Evolutionary conservation across 2,329 filamentous ascomycete genomes (phyloP), one percentile per base, ranked within the genome.

Genomic region (Remersonia thermophila): DNA sequence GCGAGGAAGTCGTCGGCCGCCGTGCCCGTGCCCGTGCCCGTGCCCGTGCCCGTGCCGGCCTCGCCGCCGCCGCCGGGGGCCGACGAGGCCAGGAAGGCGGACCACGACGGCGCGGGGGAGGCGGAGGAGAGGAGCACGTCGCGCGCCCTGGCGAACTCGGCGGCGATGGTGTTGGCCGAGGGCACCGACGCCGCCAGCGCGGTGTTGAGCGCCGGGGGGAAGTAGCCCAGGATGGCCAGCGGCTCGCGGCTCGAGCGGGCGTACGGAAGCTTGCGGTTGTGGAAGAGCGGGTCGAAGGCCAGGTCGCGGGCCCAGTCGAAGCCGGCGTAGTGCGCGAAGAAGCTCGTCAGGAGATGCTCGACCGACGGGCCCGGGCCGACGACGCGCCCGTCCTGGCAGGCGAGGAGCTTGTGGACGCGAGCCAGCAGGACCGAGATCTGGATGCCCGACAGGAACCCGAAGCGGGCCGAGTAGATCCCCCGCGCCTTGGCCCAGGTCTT

Each of bases 371-470:
- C 0, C 3, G 49, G 35, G 13, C 5, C 5, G 12, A 4, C 5
- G 4, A n/a, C 27, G 27, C 9, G 5, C 5, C 53, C 52, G 7
- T 47, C 48, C 8, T 60, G 43, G 3, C 55, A 53, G 18, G 60
- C 55, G 4, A 74, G 51, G 15, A 68, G 51, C 51, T 82, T 81
- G 53, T 67, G 69, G 1, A 82, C 56, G 12, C 70, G 66, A 0
- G 71, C 65, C 7, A 83, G 59, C 49, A 83, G 61, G 15, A 80
- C 55, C 0, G 72, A 67, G 35, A 83, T 70, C 45, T 81, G 76
- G 14, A 80, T 71, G 3, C 76, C 77, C 5, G 73, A 69, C 0
- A 83, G 60, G 41, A 73, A 77, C 0, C 78, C 78, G 46, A 80
- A 80, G 32, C 66, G 72, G 2, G 74, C 66, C 0, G 73, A 67